Evolutionary conservation across 2,329 filamentous ascomycete species (phyloP).

Genomic region (Talaromyces albobiverticillius): DNA sequence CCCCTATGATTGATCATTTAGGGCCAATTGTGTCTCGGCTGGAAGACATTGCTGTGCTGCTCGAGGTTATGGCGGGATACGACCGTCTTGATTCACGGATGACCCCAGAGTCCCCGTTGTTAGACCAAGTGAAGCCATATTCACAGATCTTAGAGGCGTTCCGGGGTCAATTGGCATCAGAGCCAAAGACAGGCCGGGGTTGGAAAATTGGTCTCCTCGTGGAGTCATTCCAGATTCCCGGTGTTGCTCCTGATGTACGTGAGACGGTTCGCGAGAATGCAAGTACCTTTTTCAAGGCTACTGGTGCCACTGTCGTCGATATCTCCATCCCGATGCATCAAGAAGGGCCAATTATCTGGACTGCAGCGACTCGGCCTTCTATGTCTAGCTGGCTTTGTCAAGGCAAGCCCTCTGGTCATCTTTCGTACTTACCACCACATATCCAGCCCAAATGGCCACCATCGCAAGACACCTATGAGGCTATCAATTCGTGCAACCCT

Average conservation of each 20-base stretch:
- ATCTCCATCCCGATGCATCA: slow-evolving; percentile 48
- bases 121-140: slow-evolving; percentile 31
- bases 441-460: slow-evolving; percentile 30
- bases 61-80: slow-evolving; percentile 46
- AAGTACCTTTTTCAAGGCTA: slow-evolving; percentile 32
- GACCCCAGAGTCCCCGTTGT: slow-evolving; percentile 37
- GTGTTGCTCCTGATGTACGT: slow-evolving; percentile 38
- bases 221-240: slow-evolving; percentile 41
- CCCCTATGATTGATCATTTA: slow-evolving; percentile 45
- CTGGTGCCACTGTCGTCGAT: slow-evolving; percentile 46
- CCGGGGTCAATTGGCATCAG: background rate
- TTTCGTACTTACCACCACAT: slow-evolving; percentile 31
- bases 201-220: slow-evolving; percentile 47
- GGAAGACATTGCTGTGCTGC: slow-evolving; percentile 41
- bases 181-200: slow-evolving; percentile 32
- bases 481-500: slow-evolving; percentile 43
- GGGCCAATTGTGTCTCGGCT: slow-evolving; percentile 46
- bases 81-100: slow-evolving; percentile 49
- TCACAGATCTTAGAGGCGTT: slow-evolving; percentile 22
- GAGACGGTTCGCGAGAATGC: slow-evolving; percentile 35
- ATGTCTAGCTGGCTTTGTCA: slow-evolving; percentile 30
- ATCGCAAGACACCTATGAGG: slow-evolving; percentile 43
- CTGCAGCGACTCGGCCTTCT: slow-evolving; percentile 34
- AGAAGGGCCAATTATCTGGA: slow-evolving; percentile 47
- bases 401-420: slow-evolving; percentile 28